Conservation (phyloP, 2,329 filamentous ascomycete species). For the Elsinoe australis region DNA sequence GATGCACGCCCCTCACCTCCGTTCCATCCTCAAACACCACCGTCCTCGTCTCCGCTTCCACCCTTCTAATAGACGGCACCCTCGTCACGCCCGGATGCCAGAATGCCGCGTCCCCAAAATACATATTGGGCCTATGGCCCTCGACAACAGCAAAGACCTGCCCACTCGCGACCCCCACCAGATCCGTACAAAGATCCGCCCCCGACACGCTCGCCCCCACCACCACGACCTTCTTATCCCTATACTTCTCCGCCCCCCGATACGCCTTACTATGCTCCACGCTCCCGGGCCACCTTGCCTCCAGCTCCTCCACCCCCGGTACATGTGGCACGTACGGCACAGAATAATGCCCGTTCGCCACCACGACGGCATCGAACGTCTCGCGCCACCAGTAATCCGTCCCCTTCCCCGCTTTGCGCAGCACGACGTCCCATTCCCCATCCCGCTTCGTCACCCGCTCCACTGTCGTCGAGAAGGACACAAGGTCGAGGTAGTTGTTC, state of each 20-base stretch:
- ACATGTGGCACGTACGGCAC: conserved; percentile 51
- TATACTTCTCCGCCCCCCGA: conserved; percentile 40
- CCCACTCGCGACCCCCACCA: conserved; percentile 39
- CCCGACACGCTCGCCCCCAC: conserved; percentile 60
- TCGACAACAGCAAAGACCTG: conserved; percentile 50
- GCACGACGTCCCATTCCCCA: conserved; percentile 20
- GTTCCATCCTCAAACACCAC: conserved; percentile 53
- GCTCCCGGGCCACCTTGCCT: conserved; percentile 41
- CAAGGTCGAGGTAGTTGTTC: conserved; percentile 46
- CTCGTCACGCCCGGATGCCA: conserved; percentile 48
- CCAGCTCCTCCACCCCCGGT: conserved; percentile 43
- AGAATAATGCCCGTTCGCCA: conserved; percentile 54
- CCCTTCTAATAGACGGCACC: conserved; percentile 42
- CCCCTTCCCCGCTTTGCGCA: conserved; percentile 18
- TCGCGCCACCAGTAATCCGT: conserved; percentile 56
- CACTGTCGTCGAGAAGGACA: conserved; percentile 54
- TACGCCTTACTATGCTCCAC: conserved; percentile 51
- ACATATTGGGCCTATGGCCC: conserved; percentile 45
- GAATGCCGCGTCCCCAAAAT: conserved; percentile 54
- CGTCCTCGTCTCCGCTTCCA: conserved; percentile 37
- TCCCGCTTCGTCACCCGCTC: conserved; percentile 48
- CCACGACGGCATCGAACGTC: conserved; percentile 53
- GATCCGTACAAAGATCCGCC: conserved; percentile 52
- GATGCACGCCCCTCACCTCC: conserved; percentile 47
- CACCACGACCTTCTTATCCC: conserved; percentile 49